A percentile compares a stretch with the other conserved stretches of the same genome.
Conservation (phyloP, 176 grass and related monocot genomes). For the Musa schizocarpa region DNA sequence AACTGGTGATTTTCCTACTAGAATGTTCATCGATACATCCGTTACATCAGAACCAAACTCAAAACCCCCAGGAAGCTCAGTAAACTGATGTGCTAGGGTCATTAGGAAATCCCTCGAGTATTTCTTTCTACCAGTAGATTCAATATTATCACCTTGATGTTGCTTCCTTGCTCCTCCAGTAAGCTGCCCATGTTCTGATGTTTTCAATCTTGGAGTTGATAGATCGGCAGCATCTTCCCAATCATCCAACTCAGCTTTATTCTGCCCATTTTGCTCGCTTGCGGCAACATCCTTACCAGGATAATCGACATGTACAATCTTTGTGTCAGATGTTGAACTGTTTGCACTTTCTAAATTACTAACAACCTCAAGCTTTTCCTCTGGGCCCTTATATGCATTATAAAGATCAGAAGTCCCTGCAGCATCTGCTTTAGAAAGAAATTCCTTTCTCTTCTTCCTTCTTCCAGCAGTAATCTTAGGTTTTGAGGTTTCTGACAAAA, state of each 20-base stretch:
- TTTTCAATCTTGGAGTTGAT: constrained; percentile 58
- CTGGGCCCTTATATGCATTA: constrained; percentile 83
- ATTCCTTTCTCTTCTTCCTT: constrained; percentile 72
- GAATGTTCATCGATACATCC: constrained; percentile 35
- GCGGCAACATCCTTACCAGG: constrained; percentile 30
- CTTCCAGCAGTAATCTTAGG: constrained; percentile 40
- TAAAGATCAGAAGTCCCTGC: constrained; percentile 86
- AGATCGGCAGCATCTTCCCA: constrained; percentile 94
- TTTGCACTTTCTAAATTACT: constrained; percentile 21
- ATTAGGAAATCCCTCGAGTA: constrained; percentile 87
- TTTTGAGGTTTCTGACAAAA: constrained; percentile 29
- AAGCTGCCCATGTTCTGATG: constrained; percentile 22
- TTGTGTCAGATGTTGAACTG: constrained; percentile 31
- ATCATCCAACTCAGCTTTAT: constrained; percentile 64
- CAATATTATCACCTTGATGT: constrained; percentile 26
- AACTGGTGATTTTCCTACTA: constrained; percentile 44
- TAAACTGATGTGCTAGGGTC: constrained; percentile 44
- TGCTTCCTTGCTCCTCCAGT: constrained; percentile 16
- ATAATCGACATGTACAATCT: constrained; percentile 19
- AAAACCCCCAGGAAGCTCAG: constrained; percentile 71
- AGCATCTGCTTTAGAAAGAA: constrained; percentile 92
- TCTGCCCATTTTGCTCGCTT: constrained; percentile 44
- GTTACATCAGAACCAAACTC: constrained; percentile 28
- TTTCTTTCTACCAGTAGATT: constrained; percentile 42
- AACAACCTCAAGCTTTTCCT: constrained; percentile 46